Conservation (phyloP, 73 alveolate species). For the Tetrahymena borealis region DNA sequence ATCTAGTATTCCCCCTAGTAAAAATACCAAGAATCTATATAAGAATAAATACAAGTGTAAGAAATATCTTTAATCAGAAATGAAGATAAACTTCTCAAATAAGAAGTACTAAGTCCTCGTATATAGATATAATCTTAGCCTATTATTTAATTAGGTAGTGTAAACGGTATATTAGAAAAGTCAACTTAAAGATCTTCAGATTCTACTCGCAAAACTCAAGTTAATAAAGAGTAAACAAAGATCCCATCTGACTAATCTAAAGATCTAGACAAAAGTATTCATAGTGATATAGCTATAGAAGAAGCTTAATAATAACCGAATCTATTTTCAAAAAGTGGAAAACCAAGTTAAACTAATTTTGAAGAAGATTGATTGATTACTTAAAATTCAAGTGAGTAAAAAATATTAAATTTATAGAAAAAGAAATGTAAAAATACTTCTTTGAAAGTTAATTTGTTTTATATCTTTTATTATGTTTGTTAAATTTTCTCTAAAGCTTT, state of each 20-base stretch:
- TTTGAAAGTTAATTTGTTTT: too few relatives aligned
- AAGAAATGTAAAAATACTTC: too few relatives aligned
- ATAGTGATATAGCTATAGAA: not conserved
- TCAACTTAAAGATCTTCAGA: not conserved
- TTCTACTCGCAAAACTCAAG: not conserved
- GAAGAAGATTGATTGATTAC: not conserved
- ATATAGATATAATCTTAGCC: not conserved
- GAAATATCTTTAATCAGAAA: not conserved
- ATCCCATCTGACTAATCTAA: not conserved
- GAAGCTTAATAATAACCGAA: not conserved
- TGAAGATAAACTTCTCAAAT: not conserved
- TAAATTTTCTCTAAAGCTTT: too few relatives aligned
- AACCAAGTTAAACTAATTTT: not conserved
- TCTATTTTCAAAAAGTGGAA: not conserved
- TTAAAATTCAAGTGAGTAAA: too few relatives aligned
- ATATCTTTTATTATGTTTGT: too few relatives aligned
- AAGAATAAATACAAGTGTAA: not conserved
- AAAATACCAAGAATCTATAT: not conserved
- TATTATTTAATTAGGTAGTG: not conserved
- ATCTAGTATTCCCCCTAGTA: not conserved
- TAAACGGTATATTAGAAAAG: not conserved
- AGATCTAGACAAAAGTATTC: not conserved
- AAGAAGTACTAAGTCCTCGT: not conserved
- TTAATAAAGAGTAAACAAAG: not conserved
- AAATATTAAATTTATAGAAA: too few relatives aligned